Conservation (phyloP, 352 stramenopile species). For the Phytopythium helicoides region DNA sequence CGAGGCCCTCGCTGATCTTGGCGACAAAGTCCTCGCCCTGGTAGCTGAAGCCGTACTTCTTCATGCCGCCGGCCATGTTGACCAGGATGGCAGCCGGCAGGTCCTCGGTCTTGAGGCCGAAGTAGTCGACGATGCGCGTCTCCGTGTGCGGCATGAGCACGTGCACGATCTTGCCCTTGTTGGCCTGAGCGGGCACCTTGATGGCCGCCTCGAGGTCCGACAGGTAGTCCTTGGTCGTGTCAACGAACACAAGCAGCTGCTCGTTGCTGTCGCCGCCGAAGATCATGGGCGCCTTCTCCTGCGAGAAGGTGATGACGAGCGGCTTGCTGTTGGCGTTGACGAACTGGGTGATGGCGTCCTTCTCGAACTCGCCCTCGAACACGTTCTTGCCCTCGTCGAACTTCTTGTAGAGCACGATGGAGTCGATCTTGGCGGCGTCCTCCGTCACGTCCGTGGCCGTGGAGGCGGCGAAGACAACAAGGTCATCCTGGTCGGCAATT, state of each 20-base stretch:
- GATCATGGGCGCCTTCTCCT: constrained; percentile 90
- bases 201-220: constrained; percentile 50
- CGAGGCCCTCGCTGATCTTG: constrained; percentile 52
- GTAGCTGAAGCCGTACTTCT: constrained; percentile 90
- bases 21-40: constrained; percentile 72
- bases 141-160: constrained; percentile 88
- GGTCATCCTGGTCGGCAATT: constrained; percentile 67
- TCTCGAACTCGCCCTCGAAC: constrained; percentile 74
- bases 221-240: constrained; percentile 69
- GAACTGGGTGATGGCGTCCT: constrained; percentile 59
- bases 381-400: constrained; percentile 84
- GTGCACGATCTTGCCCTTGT: constrained; percentile 90
- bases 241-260: constrained; percentile 87
- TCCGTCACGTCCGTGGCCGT: constrained; percentile 61
- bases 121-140: constrained; percentile 92
- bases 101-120: constrained; percentile 85
- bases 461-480: constrained; percentile 77
- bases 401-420: constrained; percentile 85
- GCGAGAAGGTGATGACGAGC: constrained; percentile 89
- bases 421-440: constrained; percentile 51
- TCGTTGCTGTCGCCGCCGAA: constrained; percentile 86
- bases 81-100: constrained; percentile 87
- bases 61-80: constrained; percentile 91
- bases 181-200: constrained; percentile 58
- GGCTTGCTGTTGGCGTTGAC: constrained; percentile 82